phyloP scores from a whole-genome alignment of 2,329 filamentous ascomycete genomes.

The Calonectria crousiana region DNA sequence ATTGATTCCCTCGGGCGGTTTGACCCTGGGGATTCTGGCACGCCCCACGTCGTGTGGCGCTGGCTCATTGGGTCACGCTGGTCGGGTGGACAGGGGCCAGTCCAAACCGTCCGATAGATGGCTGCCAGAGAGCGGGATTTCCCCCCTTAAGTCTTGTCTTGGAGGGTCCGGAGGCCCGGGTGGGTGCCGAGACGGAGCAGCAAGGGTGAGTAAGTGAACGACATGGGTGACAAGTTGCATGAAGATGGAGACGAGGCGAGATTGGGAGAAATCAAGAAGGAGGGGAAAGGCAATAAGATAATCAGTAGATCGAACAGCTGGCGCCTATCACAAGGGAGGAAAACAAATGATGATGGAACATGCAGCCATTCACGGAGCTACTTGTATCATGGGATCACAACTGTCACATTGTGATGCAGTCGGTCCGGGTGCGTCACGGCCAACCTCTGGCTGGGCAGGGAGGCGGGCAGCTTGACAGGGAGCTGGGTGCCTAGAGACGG shows the following conservation, averaged over 20 bases:
- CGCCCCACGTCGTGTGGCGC: slow-evolving; percentile 39
- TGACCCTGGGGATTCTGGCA: slow-evolving; percentile 33
- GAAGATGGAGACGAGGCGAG: slow-evolving; percentile 15
- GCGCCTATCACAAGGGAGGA: background rate
- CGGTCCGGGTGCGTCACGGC: slow-evolving; percentile 5
- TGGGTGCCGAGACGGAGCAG: slow-evolving; percentile 9
- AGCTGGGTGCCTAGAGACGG: background rate
- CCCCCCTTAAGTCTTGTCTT: background rate
- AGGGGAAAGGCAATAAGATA: background rate
- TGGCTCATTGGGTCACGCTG: slow-evolving; percentile 44
- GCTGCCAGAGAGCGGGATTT: slow-evolving; percentile 4
- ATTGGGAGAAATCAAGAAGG: background rate
- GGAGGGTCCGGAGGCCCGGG: slow-evolving; percentile 5
- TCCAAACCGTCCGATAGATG: slow-evolving; percentile 28
- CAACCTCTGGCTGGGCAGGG: background rate
- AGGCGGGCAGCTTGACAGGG: background rate
- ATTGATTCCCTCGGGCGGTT: slow-evolving; percentile 23
- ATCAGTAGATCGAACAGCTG: background rate
- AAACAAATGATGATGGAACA: background rate
- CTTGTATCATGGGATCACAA: slow-evolving; percentile 17
- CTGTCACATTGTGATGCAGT: slow-evolving; percentile 19
- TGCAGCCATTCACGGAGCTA: background rate
- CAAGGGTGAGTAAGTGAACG: slow-evolving; percentile 17
- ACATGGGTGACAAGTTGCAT: slow-evolving; percentile 17
- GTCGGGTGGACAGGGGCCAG: slow-evolving; percentile 31